A percentile compares a stretch with the other conserved stretches of the same genome.
Evolutionary conservation across 2,329 filamentous ascomycete genomes (phyloP).

Genomic region (Metarhizium album): DNA sequence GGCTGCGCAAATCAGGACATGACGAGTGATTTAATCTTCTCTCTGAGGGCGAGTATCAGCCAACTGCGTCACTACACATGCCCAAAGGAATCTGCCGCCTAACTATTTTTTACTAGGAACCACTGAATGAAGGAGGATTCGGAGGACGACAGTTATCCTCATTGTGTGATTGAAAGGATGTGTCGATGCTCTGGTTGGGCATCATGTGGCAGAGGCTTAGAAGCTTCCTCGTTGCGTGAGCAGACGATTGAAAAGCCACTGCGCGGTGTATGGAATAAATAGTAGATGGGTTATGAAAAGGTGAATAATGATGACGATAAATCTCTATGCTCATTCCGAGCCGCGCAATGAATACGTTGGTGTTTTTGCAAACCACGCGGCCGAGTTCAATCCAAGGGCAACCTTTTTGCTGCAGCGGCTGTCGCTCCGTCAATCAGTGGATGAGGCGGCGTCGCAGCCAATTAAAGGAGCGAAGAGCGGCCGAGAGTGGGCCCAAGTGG

Average conservation of each 20-base stretch:
- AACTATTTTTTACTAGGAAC: background rate
- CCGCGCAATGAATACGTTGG: background rate
- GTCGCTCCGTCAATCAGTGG: background rate
- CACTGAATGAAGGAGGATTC: background rate
- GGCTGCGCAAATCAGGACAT: conserved; percentile 24
- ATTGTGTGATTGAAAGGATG: background rate
- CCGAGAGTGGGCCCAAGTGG: conserved; percentile 7
- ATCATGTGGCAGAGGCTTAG: background rate
- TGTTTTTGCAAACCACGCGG: background rate
- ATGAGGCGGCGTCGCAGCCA: background rate
- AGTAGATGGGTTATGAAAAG: background rate
- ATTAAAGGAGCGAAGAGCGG: background rate
- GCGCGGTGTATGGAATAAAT: background rate
- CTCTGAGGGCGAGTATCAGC: conserved; percentile 29
- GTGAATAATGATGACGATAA: background rate
- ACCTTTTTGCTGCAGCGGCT: too few species aligned
- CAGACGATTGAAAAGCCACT: background rate
- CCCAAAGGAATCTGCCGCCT: background rate
- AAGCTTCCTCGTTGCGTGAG: background rate
- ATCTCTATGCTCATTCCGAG: background rate
- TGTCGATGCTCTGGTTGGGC: background rate
- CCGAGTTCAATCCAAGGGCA: background rate
- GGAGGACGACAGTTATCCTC: background rate
- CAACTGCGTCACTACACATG: background rate
- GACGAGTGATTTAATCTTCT: conserved; percentile 45